phyloP scores from a whole-genome alignment of 2,329 filamentous ascomycete species.

The Fusarium sp. region DNA sequence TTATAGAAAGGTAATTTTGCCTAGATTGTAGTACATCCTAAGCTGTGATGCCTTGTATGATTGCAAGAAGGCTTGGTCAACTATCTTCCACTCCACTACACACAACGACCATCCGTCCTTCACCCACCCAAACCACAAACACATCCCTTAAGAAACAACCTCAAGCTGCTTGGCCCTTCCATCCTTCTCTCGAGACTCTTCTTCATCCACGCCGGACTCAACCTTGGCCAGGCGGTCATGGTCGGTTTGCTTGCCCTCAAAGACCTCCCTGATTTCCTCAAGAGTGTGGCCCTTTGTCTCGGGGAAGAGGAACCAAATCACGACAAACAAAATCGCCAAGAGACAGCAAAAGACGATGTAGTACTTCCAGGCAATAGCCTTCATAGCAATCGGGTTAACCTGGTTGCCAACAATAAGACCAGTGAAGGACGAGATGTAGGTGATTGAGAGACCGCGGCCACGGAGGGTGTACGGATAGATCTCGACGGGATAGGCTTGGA shows the following conservation, averaged over 20 bases:
- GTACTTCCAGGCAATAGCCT: slow-evolving; percentile 52
- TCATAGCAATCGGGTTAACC: slow-evolving; percentile 54
- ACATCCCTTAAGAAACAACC: background rate
- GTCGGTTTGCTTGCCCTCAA: slow-evolving; percentile 33
- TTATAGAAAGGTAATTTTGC: background rate
- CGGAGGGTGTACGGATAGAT: slow-evolving; percentile 37
- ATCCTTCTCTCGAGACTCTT: background rate
- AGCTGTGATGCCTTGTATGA: background rate
- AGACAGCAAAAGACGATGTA: slow-evolving; percentile 53
- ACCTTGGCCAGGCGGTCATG: slow-evolving; percentile 9
- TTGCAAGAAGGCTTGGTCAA: background rate
- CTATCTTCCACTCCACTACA: background rate
- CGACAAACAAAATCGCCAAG: slow-evolving; percentile 43
- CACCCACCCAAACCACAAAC: background rate
- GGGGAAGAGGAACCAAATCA: slow-evolving; percentile 52
- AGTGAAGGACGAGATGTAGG: slow-evolving; percentile 20
- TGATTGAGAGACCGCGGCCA: slow-evolving; percentile 24
- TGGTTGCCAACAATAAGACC: slow-evolving; percentile 51
- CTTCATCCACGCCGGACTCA: background rate
- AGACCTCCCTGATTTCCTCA: slow-evolving; percentile 45
- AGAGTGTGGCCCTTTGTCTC: slow-evolving; percentile 46
- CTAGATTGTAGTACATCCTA: background rate
- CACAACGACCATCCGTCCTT: background rate
- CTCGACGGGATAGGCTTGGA: slow-evolving; percentile 43
- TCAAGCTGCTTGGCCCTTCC: background rate